phyloP scores from a whole-genome alignment of 345 rosid genomes.

The Populus nigra region DNA sequence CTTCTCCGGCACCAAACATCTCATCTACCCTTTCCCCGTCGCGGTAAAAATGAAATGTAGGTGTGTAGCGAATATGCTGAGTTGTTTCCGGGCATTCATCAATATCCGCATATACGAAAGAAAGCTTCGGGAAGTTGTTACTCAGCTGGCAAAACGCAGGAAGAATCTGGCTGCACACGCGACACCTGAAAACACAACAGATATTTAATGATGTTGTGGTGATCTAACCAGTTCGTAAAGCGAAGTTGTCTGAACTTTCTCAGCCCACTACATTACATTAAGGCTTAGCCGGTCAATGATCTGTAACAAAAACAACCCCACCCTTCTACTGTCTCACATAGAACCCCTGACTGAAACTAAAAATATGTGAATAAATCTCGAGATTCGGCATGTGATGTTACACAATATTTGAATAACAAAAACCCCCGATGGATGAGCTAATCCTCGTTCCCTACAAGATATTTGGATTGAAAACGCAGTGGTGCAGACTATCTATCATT shows the following conservation, averaged over 20 bases:
- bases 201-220: neutral
- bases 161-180: constrained; percentile 75
- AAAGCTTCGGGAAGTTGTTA: constrained; percentile 55
- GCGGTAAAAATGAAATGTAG: constrained; percentile 81
- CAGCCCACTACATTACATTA: too few relatives aligned
- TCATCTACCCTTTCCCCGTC: constrained; percentile 87
- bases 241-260: too few relatives aligned
- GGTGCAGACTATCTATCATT: neutral
- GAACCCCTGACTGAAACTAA: too few relatives aligned
- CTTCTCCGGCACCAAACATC: constrained; percentile 92
- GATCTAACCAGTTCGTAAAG: too few relatives aligned
- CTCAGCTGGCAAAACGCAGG: constrained; percentile 75
- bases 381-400: too few relatives aligned
- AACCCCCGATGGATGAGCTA: too few relatives aligned
- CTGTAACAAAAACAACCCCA: too few relatives aligned
- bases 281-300: too few relatives aligned
- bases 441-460: neutral
- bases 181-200: constrained; percentile 53
- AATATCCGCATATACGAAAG: constrained; percentile 80
- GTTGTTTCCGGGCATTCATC: constrained; percentile 94
- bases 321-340: too few relatives aligned
- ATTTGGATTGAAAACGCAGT: too few relatives aligned
- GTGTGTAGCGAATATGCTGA: constrained; percentile 79
- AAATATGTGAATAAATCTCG: too few relatives aligned
- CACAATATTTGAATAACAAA: too few relatives aligned